These are phyloP conservation scores for Ascobolus immersus DNA, from an alignment of 495 filamentous ascomycete genomes.

Conservation along the genomic window DNA sequence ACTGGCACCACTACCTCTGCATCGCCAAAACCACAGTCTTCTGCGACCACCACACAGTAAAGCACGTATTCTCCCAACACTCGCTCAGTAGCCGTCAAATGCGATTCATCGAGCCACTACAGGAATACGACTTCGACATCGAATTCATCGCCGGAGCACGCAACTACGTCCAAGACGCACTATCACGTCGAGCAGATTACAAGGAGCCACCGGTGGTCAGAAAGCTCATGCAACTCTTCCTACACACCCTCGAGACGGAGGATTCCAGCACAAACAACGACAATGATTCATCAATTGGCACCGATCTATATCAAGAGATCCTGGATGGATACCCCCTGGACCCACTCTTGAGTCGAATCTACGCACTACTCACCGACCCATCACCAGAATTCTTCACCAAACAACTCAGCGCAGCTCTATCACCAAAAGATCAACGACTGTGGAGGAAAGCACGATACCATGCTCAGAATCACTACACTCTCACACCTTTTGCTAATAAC, in stretches of 20 bases:
- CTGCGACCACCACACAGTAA: not conserved
- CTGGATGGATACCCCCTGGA: too few relatives aligned
- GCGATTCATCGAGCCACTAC: not conserved
- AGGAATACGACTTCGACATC: conserved; percentile 1
- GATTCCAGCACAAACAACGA: too few relatives aligned
- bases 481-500: too few relatives aligned
- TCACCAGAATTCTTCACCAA: too few relatives aligned
- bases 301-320: too few relatives aligned
- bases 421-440: not conserved
- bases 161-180: not conserved
- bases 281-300: too few relatives aligned
- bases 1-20: not conserved
- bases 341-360: too few relatives aligned
- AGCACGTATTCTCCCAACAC: not conserved
- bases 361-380: too few relatives aligned
- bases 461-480: too few relatives aligned
- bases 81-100: not conserved
- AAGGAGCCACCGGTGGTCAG: not conserved
- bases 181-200: not conserved
- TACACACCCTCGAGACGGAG: too few relatives aligned
- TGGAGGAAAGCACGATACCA: too few relatives aligned
- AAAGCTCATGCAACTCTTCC: not conserved
- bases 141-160: not conserved
- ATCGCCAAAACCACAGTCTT: not conserved
- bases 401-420: too few relatives aligned